Evolutionary conservation across 805 yeast genomes (phyloP), one percentile per base, ranked within the genome.

Genomic region (Teunomyces cretensis): DNA sequence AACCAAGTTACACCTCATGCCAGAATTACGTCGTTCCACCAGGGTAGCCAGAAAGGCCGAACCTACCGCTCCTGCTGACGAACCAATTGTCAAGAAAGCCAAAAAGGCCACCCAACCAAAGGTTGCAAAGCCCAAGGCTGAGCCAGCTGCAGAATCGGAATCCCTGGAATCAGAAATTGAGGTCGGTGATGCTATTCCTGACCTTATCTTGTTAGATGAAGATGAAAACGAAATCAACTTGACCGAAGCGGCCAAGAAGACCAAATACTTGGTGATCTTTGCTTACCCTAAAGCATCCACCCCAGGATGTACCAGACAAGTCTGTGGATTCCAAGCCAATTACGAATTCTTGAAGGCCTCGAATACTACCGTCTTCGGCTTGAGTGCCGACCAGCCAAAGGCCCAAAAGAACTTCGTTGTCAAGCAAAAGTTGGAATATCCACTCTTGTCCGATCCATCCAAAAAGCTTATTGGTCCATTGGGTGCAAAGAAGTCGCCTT

Each of bases 301-400:
- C 0, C 96, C 97, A 1, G 99, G 99, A 2, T 94, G 99, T 66
- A 92, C 99, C 1, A 79, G 89, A 55, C 99, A 92, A 68, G 97
- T 91, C 2, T 79, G 86, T 61, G 97, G 97, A 0, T 94, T 86
- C 62, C 82, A 94, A 55, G 83, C 80, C 52, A 80, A 80, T 54
- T 83, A 68, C 61, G 71, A 75, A 2, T 70, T 75, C 33, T 76
- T 86, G 56, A 63, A 71, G 38, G 53, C 51, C 9, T 68, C 77
- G 31, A 77, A 76, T 17, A 84, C 83, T 2, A 68, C 78, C 0
- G 84, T 92, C 1, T 82, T 78, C 55, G 99, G 99, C 0, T 63
- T 92, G 41, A 85, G 95, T 57, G 84, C 92, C 3, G 99, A 92
- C 61, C 57, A 81, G n/a, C 83, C 86, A 24, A 78, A 78, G 50